Evolutionary conservation across 225 moss, liverwort and hornwort genomes (phyloP).

Genomic region (Ulota crispa): DNA sequence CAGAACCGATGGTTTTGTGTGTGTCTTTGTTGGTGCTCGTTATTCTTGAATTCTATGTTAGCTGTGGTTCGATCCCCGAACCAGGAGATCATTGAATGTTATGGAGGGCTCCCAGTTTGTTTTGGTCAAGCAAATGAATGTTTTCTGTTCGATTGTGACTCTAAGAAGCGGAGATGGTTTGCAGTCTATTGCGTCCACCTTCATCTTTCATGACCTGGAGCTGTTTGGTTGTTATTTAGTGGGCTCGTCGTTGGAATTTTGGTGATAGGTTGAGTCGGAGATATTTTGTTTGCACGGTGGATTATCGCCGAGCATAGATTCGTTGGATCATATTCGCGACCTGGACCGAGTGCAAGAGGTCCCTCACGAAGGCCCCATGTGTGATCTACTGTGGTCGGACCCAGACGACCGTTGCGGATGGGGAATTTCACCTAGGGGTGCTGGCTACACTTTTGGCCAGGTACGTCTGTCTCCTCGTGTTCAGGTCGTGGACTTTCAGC

Average conservation of each 20-base stretch:
- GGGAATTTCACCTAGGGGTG: conserved; percentile 88
- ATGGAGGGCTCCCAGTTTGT: neutral
- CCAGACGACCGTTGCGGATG: conserved; percentile 87
- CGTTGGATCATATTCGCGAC: conserved; percentile 80
- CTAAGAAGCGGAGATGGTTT: neutral
- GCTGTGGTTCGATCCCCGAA: neutral
- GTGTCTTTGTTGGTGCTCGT: neutral
- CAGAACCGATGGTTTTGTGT: too few relatives aligned
- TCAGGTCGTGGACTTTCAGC: neutral
- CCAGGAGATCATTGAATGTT: neutral
- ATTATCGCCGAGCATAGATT: conserved; percentile 74
- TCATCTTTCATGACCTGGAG: neutral
- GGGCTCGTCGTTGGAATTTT: neutral
- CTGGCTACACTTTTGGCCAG: conserved; percentile 83
- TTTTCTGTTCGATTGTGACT: neutral
- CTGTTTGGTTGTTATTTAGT: neutral
- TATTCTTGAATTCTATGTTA: neutral
- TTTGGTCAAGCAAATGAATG: neutral
- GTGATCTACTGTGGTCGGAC: conserved; percentile 85
- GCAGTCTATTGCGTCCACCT: neutral
- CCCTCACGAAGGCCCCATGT: conserved; percentile 84
- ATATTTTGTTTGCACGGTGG: conserved; percentile 91
- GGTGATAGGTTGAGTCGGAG: conserved; percentile 37
- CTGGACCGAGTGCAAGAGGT: conserved; percentile 92
- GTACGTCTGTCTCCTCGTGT: neutral